Conservation (phyloP, 192 early-diverging fungal species). For the Mortierella hygrophila region DNA sequence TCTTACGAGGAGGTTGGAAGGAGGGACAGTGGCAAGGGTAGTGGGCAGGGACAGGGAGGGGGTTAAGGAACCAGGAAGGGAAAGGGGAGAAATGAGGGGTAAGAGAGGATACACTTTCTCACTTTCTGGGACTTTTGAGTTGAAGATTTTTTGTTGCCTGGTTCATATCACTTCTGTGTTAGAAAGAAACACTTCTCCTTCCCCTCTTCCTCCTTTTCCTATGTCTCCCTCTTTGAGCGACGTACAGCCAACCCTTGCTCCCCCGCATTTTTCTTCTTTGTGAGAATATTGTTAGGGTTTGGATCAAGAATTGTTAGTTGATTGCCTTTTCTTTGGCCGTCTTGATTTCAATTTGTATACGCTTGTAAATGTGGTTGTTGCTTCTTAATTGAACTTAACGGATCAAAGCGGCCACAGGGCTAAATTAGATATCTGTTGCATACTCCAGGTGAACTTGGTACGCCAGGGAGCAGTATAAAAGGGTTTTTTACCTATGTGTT, state of each 20-base stretch:
- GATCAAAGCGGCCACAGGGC: constrained; percentile 2
- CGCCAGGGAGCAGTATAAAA: too few relatives aligned
- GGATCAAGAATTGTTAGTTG: background rate
- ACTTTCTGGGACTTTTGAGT: constrained; percentile 3
- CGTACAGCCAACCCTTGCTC: constrained; percentile 9
- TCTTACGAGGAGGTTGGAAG: background rate
- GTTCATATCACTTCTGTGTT: background rate
- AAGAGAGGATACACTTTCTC: background rate
- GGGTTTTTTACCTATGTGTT: background rate
- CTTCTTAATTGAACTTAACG: background rate
- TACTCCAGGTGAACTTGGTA: too few relatives aligned
- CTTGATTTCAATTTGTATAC: background rate
- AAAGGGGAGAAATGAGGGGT: background rate
- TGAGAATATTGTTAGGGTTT: background rate
- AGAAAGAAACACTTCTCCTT: background rate
- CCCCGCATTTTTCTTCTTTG: constrained; percentile 46
- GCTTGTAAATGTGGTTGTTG: background rate
- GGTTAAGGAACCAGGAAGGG: background rate
- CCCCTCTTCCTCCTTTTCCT: background rate
- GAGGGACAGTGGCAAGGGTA: background rate
- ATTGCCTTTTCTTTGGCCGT: background rate
- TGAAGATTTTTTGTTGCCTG: background rate
- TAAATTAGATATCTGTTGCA: background rate
- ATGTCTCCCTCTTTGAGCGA: background rate
- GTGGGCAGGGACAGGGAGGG: background rate